Evolutionary conservation across 2,329 filamentous ascomycete species (phyloP).

Genomic region (Epichloe brachyelytri): DNA sequence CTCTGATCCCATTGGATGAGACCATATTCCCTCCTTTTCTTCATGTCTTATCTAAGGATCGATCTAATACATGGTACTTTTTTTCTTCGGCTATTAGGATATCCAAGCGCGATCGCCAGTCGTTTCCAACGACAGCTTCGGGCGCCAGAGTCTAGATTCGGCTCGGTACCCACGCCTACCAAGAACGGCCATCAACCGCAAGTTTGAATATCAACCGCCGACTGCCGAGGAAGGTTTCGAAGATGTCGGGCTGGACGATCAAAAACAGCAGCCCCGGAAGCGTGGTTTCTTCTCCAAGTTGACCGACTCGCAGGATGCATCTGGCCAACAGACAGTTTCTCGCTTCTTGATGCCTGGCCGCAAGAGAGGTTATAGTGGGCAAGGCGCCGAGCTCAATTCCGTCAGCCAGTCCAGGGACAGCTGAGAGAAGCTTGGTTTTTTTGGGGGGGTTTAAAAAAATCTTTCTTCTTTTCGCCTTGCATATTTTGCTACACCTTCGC

Average conservation of each 20-base stretch:
- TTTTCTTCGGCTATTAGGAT: constrained; percentile 42
- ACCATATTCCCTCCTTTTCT: neutral
- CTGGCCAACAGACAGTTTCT: constrained; percentile 30
- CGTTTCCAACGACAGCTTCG: constrained; percentile 41
- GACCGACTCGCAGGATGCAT: constrained; percentile 40
- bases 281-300: constrained; percentile 68
- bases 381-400: constrained; percentile 56
- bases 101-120: constrained; percentile 81
- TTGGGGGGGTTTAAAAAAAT: neutral
- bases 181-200: constrained; percentile 45
- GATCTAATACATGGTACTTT: neutral
- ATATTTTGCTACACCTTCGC: neutral
- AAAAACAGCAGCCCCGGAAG: constrained; percentile 37
- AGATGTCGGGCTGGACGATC: constrained; percentile 78
- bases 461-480: neutral
- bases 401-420: constrained; percentile 34
- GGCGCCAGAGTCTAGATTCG: constrained; percentile 72
- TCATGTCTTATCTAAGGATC: neutral
- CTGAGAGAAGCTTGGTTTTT: constrained; percentile 6
- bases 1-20: neutral
- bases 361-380: constrained; percentile 53
- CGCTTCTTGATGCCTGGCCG: constrained; percentile 57
- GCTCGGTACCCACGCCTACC: constrained; percentile 49
- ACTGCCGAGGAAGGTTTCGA: constrained; percentile 75
- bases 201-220: constrained; percentile 46